phyloP scores from a whole-genome alignment of 2,329 filamentous ascomycete genomes.

The Podosphaera aphanis region DNA sequence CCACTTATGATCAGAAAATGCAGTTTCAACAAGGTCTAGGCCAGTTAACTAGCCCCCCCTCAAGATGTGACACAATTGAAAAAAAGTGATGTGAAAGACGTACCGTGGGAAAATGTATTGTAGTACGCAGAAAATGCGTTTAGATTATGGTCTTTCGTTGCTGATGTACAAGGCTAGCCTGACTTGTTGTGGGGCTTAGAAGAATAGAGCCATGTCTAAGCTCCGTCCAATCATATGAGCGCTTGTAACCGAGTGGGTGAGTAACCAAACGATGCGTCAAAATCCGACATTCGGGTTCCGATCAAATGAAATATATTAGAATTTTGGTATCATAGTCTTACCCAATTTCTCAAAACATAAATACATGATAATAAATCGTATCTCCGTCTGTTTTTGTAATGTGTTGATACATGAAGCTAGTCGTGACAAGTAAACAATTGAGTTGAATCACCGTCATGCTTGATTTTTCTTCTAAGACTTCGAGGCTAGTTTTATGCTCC shows the following conservation, averaged over 20 bases:
- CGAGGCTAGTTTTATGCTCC: slow-evolving; percentile 21
- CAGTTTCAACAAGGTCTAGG: background rate
- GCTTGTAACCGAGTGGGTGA: background rate
- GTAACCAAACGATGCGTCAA: background rate
- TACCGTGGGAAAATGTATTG: background rate
- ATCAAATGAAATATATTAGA: background rate
- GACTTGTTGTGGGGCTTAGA: background rate
- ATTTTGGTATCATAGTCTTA: background rate
- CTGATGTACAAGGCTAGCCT: background rate
- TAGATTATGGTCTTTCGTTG: background rate
- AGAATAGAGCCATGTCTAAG: background rate
- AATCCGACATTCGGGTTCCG: background rate
- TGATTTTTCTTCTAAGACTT: background rate
- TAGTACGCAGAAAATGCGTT: background rate
- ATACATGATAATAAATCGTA: background rate
- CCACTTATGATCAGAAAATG: background rate
- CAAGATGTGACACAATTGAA: background rate
- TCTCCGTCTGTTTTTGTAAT: background rate
- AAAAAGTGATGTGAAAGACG: background rate
- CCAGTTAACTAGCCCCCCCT: background rate
- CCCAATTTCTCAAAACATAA: background rate
- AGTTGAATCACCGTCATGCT: background rate
- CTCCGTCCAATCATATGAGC: background rate
- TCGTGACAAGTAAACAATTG: background rate
- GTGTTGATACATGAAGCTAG: background rate